Conservation (phyloP, 2,329 filamentous ascomycete genomes). For the Atkinsonella hypoxylon region DNA sequence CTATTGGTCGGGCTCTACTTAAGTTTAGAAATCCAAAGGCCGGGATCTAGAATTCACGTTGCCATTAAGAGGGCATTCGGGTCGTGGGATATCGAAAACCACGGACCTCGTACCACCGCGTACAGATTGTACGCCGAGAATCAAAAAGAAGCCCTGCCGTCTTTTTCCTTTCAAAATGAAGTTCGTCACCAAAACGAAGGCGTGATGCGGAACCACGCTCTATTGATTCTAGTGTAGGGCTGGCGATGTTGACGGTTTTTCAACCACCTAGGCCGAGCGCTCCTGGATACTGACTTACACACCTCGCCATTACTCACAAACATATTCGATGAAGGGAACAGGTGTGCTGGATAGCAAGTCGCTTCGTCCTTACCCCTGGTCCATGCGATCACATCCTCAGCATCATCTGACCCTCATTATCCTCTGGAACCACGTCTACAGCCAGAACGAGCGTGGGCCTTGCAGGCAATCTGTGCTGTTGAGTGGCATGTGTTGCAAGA, state of each 20-base stretch:
- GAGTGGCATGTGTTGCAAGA: conserved; percentile 16
- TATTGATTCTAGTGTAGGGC: background rate
- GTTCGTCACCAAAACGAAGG: too few relatives aligned
- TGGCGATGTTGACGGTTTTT: background rate
- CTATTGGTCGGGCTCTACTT: too few relatives aligned
- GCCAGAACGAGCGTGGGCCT: conserved; percentile 19
- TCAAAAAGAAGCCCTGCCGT: too few relatives aligned
- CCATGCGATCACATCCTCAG: conserved; percentile 27
- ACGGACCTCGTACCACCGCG: too few relatives aligned
- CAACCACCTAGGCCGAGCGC: conserved; percentile 2
- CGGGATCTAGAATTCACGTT: too few relatives aligned
- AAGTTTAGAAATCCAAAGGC: too few relatives aligned
- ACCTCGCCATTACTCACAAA: conserved; percentile 7
- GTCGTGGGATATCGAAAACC: background rate
- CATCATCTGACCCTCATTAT: conserved; percentile 31
- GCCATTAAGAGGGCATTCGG: background rate
- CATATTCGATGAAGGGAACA: conserved; percentile 20
- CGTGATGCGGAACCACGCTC: too few relatives aligned
- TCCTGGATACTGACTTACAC: background rate
- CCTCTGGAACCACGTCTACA: conserved; percentile 30
- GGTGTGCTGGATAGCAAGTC: conserved; percentile 24
- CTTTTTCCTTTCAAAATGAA: too few relatives aligned
- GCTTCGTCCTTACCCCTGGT: conserved; percentile 25
- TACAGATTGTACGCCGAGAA: too few relatives aligned
- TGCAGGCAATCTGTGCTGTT: conserved; percentile 17